Evolutionary conservation across 163 green algal genomes (phyloP), one percentile per base, ranked within the genome.

Genomic region (Scenedesmus sp.): DNA sequence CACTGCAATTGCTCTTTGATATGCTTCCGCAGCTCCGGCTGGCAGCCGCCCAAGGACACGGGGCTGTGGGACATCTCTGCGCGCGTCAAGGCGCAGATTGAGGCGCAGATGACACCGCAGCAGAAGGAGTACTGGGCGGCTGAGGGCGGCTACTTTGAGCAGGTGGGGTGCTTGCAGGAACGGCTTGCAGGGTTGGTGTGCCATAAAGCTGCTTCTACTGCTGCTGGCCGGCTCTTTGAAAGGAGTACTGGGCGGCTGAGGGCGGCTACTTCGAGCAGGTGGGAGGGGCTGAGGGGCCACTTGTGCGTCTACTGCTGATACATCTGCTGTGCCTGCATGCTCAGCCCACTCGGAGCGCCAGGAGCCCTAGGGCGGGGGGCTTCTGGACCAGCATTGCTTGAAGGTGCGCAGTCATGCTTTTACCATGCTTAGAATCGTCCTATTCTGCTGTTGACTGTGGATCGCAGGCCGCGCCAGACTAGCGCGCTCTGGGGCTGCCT

Each of bases 81-180:
- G 79, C 87, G 67, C 1, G 84, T 93, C 7, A 81, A 34, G 60
- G 15, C 10, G 9, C 57, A 90, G 66, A 87, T 92, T 10, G 55
- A 90, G 70, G 66, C 13, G 20, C 54, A 86, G 54, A 92, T 98
- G 60, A 90, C 82, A 26, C 87, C 93, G 4, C 88, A 91, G 8
- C 90, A 93, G 84, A 73, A 76, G 3, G 90, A 94, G n/a, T 97
- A 97, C 55, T 97, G 98, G 91, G 88, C 96, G 26, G 96, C 94
- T 10, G 96, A 99, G 96, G 94, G 97, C 60, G 57, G 56, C 13
- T 99, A 98, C 94, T 99, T 99, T 87, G 94, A 98, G 60, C 90
- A 94, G 23, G 94, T 99, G 52, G 0, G 67, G 57, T 82, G 76
- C 9, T 13, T 12, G 73, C 73, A 26, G 73, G 34, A 46, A 46